Percentiles rank a stretch among this genome's conserved stretches.
phyloP scores from a whole-genome alignment of 1,139 yeast genomes.

The Kazachstania sp. region DNA sequence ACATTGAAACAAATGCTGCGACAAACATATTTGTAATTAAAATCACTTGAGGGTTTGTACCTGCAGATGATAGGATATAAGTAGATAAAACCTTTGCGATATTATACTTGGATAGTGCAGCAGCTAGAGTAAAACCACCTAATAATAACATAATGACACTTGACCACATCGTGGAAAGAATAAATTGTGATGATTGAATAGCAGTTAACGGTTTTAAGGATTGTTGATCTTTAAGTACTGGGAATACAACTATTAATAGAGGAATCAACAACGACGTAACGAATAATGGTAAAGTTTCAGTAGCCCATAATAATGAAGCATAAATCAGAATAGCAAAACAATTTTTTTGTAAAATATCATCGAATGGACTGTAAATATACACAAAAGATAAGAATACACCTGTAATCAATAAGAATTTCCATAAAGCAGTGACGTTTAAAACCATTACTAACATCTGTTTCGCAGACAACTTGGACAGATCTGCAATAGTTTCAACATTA shows the following conservation, averaged over 20 bases:
- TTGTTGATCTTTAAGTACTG: conserved; percentile 53
- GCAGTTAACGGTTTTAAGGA: conserved; percentile 49
- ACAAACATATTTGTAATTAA: conserved; percentile 75
- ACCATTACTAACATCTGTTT: not conserved
- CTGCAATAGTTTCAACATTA: conserved; percentile 1
- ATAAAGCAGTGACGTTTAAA: conserved; percentile 3
- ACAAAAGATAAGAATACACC: conserved; percentile 1
- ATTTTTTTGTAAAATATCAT: conserved; percentile 58
- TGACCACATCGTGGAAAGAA: conserved; percentile 87
- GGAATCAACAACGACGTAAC: conserved; percentile 81
- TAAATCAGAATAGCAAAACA: conserved; percentile 76
- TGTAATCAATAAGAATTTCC: conserved; percentile 7
- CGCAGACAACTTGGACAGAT: conserved; percentile 3
- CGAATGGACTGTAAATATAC: conserved; percentile 21
- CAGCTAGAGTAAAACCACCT: conserved; percentile 93
- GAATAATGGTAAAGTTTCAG: conserved; percentile 84
- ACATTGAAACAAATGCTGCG: conserved; percentile 80
- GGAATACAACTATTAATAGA: conserved; percentile 61
- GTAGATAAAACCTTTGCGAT: conserved; percentile 82
- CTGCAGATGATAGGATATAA: conserved; percentile 68
- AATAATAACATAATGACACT: conserved; percentile 79
- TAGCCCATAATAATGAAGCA: conserved; percentile 84
- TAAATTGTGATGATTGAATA: conserved; percentile 62
- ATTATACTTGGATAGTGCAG: conserved; percentile 83
- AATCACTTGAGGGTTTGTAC: conserved; percentile 73